These are phyloP conservation scores for Candida sanyaensis DNA, from an alignment of 1,139 yeast species.

Conservation along the genomic window DNA sequence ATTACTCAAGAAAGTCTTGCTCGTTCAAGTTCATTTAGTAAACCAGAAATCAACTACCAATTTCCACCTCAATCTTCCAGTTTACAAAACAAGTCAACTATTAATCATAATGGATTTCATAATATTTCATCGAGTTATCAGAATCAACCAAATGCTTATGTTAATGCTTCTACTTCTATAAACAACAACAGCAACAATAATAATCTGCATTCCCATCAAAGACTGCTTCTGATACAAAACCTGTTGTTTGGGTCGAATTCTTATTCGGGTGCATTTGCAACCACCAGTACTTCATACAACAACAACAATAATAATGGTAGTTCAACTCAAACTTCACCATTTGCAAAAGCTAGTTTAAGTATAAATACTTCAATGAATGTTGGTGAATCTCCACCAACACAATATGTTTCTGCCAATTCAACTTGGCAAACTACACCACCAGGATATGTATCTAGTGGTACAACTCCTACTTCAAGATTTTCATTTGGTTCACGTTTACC, in stretches of 20 bases:
- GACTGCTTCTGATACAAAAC: conserved; percentile 6
- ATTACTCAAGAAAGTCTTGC: conserved; percentile 10
- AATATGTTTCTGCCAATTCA: conserved; percentile 12
- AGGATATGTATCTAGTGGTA: conserved; percentile 5
- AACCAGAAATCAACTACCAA: not conserved
- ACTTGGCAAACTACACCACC: conserved; percentile 5
- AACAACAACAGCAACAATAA: not conserved
- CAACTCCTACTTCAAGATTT: conserved; percentile 10
- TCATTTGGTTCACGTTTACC: conserved; percentile 8
- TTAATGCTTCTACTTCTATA: not conserved
- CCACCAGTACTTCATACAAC: not conserved
- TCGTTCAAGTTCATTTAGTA: conserved; percentile 7
- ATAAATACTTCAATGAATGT: conserved; percentile 3
- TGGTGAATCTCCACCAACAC: conserved; percentile 17
- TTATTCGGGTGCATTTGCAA: conserved; percentile 10
- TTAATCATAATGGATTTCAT: not conserved
- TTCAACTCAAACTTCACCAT: conserved; percentile 3
- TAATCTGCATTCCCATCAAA: conserved; percentile 3
- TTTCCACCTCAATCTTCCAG: not conserved
- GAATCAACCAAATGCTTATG: not conserved
- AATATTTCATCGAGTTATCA: not conserved
- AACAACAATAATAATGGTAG: not conserved
- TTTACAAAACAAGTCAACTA: not conserved
- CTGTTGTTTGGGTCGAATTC: conserved; percentile 9
- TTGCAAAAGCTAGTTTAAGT: conserved; percentile 15